A percentile compares a stretch with the other conserved stretches of the same genome.
Conservation (phyloP, 176 grass and related monocot genomes). For the Carex parvula region DNA sequence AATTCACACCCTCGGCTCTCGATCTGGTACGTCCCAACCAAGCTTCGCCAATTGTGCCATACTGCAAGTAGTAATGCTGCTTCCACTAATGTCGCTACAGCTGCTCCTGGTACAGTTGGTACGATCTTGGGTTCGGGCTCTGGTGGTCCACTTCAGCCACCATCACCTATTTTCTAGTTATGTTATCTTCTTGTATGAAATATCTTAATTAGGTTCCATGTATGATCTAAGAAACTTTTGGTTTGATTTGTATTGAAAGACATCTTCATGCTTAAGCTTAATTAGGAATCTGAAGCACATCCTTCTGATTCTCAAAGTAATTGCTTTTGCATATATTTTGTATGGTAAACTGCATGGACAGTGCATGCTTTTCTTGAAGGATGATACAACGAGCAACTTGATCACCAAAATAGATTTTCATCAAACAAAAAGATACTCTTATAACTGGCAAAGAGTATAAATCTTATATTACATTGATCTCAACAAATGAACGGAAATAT, state of each 20-base stretch:
- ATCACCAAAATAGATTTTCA: background rate
- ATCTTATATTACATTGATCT: background rate
- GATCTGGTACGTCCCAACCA: constrained; percentile 95
- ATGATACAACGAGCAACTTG: background rate
- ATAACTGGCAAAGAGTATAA: background rate
- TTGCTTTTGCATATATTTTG: background rate
- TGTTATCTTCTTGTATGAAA: background rate
- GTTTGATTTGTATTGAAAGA: background rate
- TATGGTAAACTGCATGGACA: background rate
- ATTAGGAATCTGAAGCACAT: background rate
- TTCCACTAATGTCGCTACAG: background rate
- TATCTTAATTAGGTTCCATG: constrained; percentile 7
- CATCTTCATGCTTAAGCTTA: constrained; percentile 1
- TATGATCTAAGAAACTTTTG: background rate
- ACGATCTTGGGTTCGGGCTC: constrained; percentile 12
- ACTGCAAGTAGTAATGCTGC: constrained; percentile 49
- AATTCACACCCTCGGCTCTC: constrained; percentile 80
- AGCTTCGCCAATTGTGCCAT: constrained; percentile 95
- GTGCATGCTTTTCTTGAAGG: background rate
- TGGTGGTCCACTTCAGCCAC: background rate
- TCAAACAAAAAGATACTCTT: background rate
- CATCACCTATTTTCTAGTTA: constrained; percentile 25
- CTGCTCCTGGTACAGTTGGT: background rate
- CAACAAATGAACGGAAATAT: background rate
- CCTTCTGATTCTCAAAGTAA: background rate